Evolutionary conservation across 164 flowering plant genomes (phyloP).

Genomic region (Brasenia schreberi): DNA sequence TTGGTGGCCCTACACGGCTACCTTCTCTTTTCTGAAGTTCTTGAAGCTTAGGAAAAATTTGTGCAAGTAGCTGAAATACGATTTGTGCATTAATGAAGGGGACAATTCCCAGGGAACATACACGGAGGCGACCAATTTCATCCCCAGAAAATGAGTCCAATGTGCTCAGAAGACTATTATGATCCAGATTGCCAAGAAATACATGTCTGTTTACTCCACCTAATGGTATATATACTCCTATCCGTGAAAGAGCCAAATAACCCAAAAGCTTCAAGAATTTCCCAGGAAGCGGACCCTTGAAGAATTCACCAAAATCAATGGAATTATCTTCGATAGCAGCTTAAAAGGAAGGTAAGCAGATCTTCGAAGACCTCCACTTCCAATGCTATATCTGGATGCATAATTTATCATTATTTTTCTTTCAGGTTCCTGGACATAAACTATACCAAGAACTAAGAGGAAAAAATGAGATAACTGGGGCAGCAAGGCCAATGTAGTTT

Average conservation of each 20-base stretch:
- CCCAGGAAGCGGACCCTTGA: constrained; percentile 95
- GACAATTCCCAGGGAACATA: constrained; percentile 98
- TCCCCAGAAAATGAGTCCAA: constrained; percentile 99
- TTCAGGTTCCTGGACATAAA: constrained; percentile 99
- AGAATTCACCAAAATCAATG: constrained; percentile 95
- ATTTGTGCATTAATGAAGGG: constrained; percentile 95
- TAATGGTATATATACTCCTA: constrained; percentile 89
- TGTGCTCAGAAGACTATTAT: constrained; percentile 82
- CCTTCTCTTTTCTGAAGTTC: constrained; percentile 99
- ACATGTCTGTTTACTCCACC: constrained; percentile 97
- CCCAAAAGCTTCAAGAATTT: constrained; percentile 91
- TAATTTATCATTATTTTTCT: constrained; percentile 96
- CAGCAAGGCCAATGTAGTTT: constrained; percentile 68
- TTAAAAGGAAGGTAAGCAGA: constrained; percentile 97
- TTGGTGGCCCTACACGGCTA: too few relatives aligned
- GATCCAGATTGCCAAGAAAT: constrained; percentile 86
- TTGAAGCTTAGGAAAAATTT: constrained; percentile 91
- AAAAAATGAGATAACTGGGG: constrained; percentile 61
- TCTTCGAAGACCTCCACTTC: constrained; percentile 67
- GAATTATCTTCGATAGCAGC: constrained; percentile 98
- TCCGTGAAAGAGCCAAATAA: constrained; percentile 68
- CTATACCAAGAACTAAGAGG: constrained; percentile 82
- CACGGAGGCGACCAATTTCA: constrained; percentile 93
- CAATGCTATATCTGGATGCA: constrained; percentile 78
- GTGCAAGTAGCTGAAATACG: constrained; percentile 96